Evolutionary conservation across 208 protist species (phyloP), one percentile per base, ranked within the genome.

Genomic region (Leishmania mexicana): DNA sequence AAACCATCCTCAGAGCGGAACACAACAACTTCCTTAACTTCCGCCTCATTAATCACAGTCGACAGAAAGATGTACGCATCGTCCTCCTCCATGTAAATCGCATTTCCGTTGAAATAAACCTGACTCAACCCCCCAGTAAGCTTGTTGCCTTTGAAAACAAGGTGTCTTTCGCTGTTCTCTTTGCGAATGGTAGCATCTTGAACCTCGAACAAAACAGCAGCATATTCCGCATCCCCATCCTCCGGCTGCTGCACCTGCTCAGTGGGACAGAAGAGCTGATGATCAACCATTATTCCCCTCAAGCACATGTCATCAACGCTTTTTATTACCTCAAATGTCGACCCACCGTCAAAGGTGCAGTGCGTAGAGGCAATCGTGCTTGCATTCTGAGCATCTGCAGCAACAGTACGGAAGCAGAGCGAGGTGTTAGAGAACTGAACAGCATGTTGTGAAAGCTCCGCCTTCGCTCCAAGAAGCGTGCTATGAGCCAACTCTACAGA

Each of bases 261-360:
- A 6, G 38, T 8, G 8, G 88, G 87, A 47, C 93, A 96, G n/a
- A 86, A 81, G 42, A 96, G 83, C 35, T 78, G 76, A 5, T 75
- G 85, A 40, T 89, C 85, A 5, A 92, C 53, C n/a, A 94, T 64
- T 71, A 92, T 83, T 42, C 91, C 91, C 24, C 78, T 77, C 35
- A 83, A 72, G 35, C 93, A 96, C 83, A 94, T 93, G 31, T 83
- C 79, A 65, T 85, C 75, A 11, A 80, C 76, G 8, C 79, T 85
- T 65, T 88, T 65, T 10, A 84, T 75, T 38, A 80, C 60, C 0
- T 80, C 83, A 45, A 94, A 87, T 49, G 42, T 88, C 13, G 78
- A 88, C 0, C 89, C 93, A 51, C 68, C 60, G 78, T 96, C 93
- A 65, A 90, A 91, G 17, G 85, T 92, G 79, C 90, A 96, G 28